These are phyloP conservation scores for Chenopodium quinoa DNA, from an alignment of 148 eudicot species.

Conservation along the genomic window DNA sequence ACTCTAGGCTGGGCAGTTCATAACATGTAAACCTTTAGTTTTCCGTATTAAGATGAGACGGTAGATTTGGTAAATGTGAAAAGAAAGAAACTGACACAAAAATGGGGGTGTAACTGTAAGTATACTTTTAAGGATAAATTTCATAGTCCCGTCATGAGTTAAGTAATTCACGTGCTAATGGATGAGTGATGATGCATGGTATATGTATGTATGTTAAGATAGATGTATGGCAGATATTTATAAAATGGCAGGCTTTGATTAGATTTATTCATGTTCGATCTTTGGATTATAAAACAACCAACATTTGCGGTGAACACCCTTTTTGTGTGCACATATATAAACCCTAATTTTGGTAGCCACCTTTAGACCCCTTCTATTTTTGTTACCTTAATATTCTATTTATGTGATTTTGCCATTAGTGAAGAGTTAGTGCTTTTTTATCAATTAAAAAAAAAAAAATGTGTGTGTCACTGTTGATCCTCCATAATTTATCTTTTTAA, in stretches of 20 bases:
- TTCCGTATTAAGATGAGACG: not conserved
- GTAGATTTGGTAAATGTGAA: not conserved
- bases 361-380: not conserved
- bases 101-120: no score
- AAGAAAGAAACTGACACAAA: no score
- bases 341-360: not conserved
- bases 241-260: no score
- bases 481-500: no score
- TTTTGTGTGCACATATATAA: not conserved
- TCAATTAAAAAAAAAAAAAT: no score
- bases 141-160: not conserved
- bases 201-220: no score
- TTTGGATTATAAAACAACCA: not conserved
- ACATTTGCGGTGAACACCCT: not conserved
- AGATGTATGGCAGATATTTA: not conserved
- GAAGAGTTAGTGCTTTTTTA: not conserved
- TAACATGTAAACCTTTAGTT: no score
- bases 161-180: not conserved
- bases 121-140: not conserved
- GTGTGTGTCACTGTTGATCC: no score
- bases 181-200: not conserved
- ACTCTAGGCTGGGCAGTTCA: no score
- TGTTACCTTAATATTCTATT: not conserved
- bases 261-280: not conserved
- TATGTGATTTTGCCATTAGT: not conserved